These are phyloP conservation scores for Aspergillus funiculosus DNA, from an alignment of 495 filamentous ascomycete genomes.

Conservation along the genomic window DNA sequence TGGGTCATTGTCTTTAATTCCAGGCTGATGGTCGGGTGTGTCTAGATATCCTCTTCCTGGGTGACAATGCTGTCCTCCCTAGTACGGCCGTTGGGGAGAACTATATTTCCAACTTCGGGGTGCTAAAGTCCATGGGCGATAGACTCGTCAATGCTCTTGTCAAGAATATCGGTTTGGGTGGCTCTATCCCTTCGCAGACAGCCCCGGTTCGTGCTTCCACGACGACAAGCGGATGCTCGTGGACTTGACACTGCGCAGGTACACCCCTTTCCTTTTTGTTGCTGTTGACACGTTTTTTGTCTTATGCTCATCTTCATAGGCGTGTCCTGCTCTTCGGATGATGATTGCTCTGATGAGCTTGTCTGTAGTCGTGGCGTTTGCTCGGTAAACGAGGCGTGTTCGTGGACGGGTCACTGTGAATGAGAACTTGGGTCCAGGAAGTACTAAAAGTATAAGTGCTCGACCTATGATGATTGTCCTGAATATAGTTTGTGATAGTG, in stretches of 20 bases:
- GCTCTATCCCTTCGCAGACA: constrained; percentile 1
- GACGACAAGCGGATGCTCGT: constrained; percentile 11
- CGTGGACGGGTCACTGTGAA: constrained; percentile 3
- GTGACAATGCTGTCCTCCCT: constrained; percentile 26
- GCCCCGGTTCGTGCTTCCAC: neutral
- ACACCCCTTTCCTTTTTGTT: neutral
- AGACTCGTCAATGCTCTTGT: constrained; percentile 33
- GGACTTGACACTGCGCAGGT: constrained; percentile 23
- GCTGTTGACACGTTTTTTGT: neutral
- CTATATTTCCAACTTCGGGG: constrained; percentile 35
- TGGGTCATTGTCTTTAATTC: no score
- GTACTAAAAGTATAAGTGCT: no score
- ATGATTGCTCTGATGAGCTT: constrained; percentile 23
- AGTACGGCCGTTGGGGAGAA: constrained; percentile 27
- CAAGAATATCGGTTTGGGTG: constrained; percentile 14
- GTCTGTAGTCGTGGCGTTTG: constrained; percentile 18
- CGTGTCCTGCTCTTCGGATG: constrained; percentile 18
- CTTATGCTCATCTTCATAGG: constrained; percentile 6
- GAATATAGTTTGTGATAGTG: no score
- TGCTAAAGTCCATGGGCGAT: constrained; percentile 31
- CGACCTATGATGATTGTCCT: no score
- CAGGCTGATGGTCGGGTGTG: no score
- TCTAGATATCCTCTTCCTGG: constrained; percentile 33
- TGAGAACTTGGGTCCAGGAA: no score
- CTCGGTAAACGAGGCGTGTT: neutral